Base-by-base conservation (phyloP, 805 yeast genomes). In the Teunomyces cretensis region DNA sequence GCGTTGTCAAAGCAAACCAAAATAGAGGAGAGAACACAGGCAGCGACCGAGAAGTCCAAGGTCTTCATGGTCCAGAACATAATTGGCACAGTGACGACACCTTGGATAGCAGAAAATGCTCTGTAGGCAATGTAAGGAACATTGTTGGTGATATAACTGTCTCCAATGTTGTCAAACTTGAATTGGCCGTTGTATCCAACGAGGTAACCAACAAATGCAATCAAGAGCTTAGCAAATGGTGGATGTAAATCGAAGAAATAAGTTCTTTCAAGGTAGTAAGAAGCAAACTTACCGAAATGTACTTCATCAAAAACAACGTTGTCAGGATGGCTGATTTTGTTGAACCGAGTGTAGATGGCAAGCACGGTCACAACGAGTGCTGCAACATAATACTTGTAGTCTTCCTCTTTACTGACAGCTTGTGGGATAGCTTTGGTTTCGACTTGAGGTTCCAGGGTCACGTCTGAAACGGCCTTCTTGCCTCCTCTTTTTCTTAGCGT, bases 181-280 rank as follows among this genome's bases (percentile, higher is more conserved):
- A 90, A 94, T 9, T 78, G 65, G n/a, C 99, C 99, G 58, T 86
- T 83, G 64, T 88, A 94, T 2, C 97, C 97, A 42, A 85, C 81
- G 17, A 94, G 57, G 75, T 84, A 89, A 35, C 99, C 99, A 32
- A 85, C 88, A 47, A 83, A 76, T 0, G 98, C 98, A 67, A 92
- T 88, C 54, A 91, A 74, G 63, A 94, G 75, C 65, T 94, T 94
- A 44, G 96, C 99, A 66, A 94, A 88, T 16, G 99, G 99, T 8
- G 99, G 99, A 68, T 94, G 99, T 42, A 94, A 81, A 68, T 94
- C 99, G 60, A 94, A 94, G 65, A 89, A 94, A 65, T 88, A 94
- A 0, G 96, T 86, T 50, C 96, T 78, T 65, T 92, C 87, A 48
- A 92, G 69, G 65, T 92, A 92, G 67, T 86, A 85, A 1, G 89